Evolutionary conservation across 352 stramenopile species (phyloP).

Genomic region (Phytophthora fragariaefolia): DNA sequence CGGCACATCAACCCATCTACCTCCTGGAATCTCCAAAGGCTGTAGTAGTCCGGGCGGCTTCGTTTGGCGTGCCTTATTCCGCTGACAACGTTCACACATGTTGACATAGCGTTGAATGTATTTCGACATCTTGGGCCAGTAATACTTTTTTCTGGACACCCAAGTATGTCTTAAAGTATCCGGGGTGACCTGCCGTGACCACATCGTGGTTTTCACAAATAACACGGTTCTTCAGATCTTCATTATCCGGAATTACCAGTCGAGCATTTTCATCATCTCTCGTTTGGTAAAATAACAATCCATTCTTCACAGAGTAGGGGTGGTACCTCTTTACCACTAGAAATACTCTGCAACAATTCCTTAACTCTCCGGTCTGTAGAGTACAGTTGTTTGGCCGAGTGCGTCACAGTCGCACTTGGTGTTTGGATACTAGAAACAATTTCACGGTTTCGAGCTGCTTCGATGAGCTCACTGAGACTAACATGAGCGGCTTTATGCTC

Average conservation of each 20-base stretch:
- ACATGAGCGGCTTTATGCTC: conserved; percentile 11
- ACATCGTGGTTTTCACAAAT: background rate
- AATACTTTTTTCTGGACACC: conserved; percentile 9
- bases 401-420: background rate
- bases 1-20: conserved; percentile 17
- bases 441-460: conserved; percentile 4
- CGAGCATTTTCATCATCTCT: conserved; percentile 10
- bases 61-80: conserved; percentile 25
- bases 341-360: background rate
- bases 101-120: conserved; percentile 32
- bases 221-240: conserved; percentile 12
- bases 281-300: conserved; percentile 18
- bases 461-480: conserved; percentile 1
- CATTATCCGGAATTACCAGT: conserved; percentile 18
- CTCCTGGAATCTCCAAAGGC: conserved; percentile 13
- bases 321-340: conserved; percentile 5
- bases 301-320: conserved; percentile 6
- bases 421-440: conserved; percentile 8
- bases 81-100: conserved; percentile 31
- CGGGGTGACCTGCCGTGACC: conserved; percentile 2
- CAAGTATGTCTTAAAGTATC: conserved; percentile 20
- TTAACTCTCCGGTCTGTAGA: background rate
- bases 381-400: conserved; percentile 8
- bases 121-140: conserved; percentile 27
- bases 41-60: conserved; percentile 17